Percentiles rank a stretch among this genome's conserved stretches.
Evolutionary conservation across 2,329 filamentous ascomycete species (phyloP).

Genomic region (Biscogniauxia marginata): DNA sequence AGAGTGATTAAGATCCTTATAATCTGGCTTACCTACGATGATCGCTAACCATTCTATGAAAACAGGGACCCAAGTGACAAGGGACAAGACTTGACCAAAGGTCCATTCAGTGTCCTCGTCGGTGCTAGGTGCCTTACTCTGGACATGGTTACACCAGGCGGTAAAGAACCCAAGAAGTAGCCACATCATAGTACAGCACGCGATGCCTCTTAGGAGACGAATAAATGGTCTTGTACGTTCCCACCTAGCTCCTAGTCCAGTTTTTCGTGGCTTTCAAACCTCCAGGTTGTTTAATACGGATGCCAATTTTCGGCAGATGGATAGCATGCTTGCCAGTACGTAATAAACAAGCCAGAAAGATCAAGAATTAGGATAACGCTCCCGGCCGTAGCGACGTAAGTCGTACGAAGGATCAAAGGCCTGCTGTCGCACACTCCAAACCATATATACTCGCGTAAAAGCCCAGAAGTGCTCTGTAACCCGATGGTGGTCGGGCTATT

Average conservation of each 20-base stretch:
- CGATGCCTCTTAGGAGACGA: not conserved
- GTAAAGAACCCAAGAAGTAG: not conserved
- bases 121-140: not conserved
- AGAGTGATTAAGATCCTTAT: not conserved
- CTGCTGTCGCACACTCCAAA: not conserved
- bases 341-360: not conserved
- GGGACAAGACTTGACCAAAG: not conserved
- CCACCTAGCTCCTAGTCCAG: not conserved
- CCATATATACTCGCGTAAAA: not conserved
- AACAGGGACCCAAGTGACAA: slow-evolving; percentile 1
- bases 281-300: not conserved
- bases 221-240: not conserved
- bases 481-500: not conserved
- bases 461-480: not conserved
- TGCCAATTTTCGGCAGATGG: not conserved
- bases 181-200: not conserved
- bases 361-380: not conserved
- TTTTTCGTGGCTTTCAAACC: not conserved
- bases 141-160: not conserved
- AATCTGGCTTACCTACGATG: not conserved
- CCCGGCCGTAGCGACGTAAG: not conserved
- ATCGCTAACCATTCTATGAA: not conserved
- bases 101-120: not conserved
- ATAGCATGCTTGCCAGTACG: not conserved
- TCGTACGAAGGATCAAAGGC: not conserved